Base-by-base conservation (phyloP, 1,139 yeast species). In the Taphrina confusa region DNA sequence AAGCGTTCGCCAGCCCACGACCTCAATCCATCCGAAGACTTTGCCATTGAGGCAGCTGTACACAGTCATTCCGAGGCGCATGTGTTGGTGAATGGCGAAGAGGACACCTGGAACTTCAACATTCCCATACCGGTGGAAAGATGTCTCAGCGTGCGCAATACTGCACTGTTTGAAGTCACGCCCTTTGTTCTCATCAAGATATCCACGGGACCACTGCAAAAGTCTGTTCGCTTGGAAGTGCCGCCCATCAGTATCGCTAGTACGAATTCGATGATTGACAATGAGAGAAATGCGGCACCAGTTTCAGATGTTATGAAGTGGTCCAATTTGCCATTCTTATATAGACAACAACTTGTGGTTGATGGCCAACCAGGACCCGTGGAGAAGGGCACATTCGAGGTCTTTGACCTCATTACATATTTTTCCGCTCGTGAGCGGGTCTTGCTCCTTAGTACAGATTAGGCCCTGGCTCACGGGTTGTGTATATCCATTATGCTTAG, bases 351-450 rank as follows among this genome's bases (percentile, higher is more conserved):
- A 23, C 16, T 27, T 12, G 16, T 54, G 12, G 18, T 33, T 12
- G 14, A 44, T 12, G 51, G 58, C 9, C 39, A 42, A 34, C 27
- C 45, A 4, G 50, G 45, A 16, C 9, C 18, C 3, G 51, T 34
- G 22, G 45, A 44, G 18, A 44, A 42, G 30, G 58, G 58, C n/a
- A 30, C 18, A 3, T n/a, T 54, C 16, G 58, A 54, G 36, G 25
- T 46, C 11, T 18, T 37, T 20, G 51, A 42, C 2, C 58, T 54
- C 36, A 44, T 44, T 14, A 44, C 51, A 9, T 54, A 54, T 44
- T 20, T 54, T 25, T 23, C 25, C 33, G 58, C 58, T 2, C 51
- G 33, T 11, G 44, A 34, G 18, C 37, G 58, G n/a, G 58, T 88
- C 40, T 22, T 34, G 28, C 16, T 47, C 20, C 20, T 45, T 23